Percentiles rank a stretch among this genome's conserved stretches.
These are phyloP conservation scores for Fallopia convolvulus DNA, from an alignment of 148 eudicot genomes.

Conservation along the genomic window DNA sequence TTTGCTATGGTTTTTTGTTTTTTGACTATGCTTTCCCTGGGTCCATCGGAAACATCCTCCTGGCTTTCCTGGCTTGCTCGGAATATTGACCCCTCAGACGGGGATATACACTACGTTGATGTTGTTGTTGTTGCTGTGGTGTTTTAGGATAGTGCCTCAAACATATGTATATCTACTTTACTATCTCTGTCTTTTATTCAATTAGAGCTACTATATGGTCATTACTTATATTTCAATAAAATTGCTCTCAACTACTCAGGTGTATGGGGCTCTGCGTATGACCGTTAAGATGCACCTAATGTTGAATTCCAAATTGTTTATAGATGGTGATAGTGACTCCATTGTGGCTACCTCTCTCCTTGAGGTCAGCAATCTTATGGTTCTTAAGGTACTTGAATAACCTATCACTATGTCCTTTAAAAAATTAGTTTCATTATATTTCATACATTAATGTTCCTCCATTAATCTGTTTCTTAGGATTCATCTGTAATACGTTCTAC, in stretches of 20 bases:
- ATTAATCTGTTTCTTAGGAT: constrained; percentile 29
- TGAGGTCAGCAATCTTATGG: constrained; percentile 91
- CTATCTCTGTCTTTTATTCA: neutral
- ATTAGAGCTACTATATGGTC: neutral
- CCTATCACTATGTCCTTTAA: constrained; percentile 3
- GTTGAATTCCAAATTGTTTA: constrained; percentile 78
- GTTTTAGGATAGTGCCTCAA: neutral
- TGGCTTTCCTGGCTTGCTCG: too few relatives aligned
- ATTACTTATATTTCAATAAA: neutral
- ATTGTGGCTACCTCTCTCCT: constrained; percentile 81
- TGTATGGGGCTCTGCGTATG: constrained; percentile 93
- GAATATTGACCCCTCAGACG: too few relatives aligned
- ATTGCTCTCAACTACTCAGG: constrained; percentile 30
- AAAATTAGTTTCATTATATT: constrained; percentile 3
- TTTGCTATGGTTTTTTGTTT: too few relatives aligned
- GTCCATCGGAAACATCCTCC: too few relatives aligned
- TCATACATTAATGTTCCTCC: constrained; percentile 4
- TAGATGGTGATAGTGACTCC: constrained; percentile 65
- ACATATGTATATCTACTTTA: neutral
- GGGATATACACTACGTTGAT: too few relatives aligned
- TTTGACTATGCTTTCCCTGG: too few relatives aligned
- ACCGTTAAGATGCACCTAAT: constrained; percentile 90
- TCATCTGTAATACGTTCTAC: constrained; percentile 81
- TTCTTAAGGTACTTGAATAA: constrained; percentile 58
- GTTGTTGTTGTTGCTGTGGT: too few relatives aligned